Evolutionary conservation across 257 asterid species (phyloP).

Genomic region (Fraxinus cuspidata): DNA sequence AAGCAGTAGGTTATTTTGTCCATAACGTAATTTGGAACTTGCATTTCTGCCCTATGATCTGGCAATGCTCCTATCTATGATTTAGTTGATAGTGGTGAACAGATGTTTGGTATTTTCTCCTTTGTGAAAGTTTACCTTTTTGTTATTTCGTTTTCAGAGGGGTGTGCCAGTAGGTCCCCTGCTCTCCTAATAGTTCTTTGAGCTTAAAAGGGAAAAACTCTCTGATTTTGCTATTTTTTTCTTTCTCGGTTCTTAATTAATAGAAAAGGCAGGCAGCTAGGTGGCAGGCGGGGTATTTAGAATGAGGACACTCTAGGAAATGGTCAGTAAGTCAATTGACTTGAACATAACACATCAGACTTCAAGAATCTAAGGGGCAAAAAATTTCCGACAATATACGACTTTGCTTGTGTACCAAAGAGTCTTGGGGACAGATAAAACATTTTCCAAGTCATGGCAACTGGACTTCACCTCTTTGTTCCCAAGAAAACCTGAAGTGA

Average conservation of each 20-base stretch:
- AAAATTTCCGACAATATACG: background rate
- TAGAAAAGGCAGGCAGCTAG: background rate
- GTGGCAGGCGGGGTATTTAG: background rate
- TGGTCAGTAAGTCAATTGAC: background rate
- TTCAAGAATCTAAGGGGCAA: background rate
- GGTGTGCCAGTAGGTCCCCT: background rate
- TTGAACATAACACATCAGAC: background rate
- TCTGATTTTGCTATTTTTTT: background rate
- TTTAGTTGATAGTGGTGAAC: background rate
- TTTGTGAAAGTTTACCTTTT: background rate
- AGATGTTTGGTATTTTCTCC: slow-evolving; percentile 14
- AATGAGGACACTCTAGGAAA: background rate
- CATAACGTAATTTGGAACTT: slow-evolving; percentile 8
- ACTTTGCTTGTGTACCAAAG: background rate
- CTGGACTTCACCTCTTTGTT: background rate
- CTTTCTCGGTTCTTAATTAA: background rate
- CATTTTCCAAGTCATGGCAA: background rate
- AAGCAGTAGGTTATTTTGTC: slow-evolving; percentile 49
- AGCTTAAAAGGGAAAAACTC: background rate
- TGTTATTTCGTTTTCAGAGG: background rate
- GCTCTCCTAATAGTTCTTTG: background rate
- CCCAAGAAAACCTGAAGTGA: background rate
- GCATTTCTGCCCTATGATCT: background rate
- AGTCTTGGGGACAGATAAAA: background rate
- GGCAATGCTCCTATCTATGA: background rate